Percentiles rank a stretch among this genome's conserved stretches.
These are phyloP conservation scores for Scenedesmus sp. DNA, from an alignment of 163 green algal species.

Conservation along the genomic window DNA sequence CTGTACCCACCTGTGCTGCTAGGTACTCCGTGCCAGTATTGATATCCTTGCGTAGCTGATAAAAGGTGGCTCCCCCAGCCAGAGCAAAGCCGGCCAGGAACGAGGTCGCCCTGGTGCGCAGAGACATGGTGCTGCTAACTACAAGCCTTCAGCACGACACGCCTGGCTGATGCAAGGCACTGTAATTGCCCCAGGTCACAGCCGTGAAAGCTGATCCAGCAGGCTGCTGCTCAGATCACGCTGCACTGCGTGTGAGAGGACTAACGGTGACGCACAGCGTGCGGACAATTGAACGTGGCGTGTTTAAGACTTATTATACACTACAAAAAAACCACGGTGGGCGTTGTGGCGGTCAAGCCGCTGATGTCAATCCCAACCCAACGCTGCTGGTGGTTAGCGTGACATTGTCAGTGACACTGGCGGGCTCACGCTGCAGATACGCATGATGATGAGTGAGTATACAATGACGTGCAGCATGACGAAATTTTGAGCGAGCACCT, in stretches of 20 bases:
- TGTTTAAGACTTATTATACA: not conserved
- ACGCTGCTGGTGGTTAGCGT: conserved; percentile 14
- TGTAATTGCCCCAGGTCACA: no score
- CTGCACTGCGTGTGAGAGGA: not conserved
- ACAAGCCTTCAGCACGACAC: not conserved
- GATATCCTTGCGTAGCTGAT: conserved; percentile 48
- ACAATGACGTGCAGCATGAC: no score
- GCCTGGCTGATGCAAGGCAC: not conserved
- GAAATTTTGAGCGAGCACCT: not conserved
- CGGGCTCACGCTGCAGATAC: not conserved
- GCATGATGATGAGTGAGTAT: not conserved
- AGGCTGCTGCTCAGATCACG: not conserved
- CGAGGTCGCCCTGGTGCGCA: conserved; percentile 26
- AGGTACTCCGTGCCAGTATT: conserved; percentile 47
- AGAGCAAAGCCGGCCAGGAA: conserved; percentile 54
- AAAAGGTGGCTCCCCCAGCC: conserved; percentile 43
- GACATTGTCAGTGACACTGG: conserved; percentile 4
- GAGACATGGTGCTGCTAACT: conserved; percentile 9
- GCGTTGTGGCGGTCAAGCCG: not conserved
- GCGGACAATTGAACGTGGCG: no score
- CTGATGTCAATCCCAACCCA: not conserved
- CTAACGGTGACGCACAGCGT: not conserved
- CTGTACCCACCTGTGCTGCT: conserved; percentile 28
- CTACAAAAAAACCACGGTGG: not conserved
- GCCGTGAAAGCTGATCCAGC: not conserved